Evolutionary conservation across 139 green algal genomes (phyloP).

Genomic region (Chlamydomonas incerta): DNA sequence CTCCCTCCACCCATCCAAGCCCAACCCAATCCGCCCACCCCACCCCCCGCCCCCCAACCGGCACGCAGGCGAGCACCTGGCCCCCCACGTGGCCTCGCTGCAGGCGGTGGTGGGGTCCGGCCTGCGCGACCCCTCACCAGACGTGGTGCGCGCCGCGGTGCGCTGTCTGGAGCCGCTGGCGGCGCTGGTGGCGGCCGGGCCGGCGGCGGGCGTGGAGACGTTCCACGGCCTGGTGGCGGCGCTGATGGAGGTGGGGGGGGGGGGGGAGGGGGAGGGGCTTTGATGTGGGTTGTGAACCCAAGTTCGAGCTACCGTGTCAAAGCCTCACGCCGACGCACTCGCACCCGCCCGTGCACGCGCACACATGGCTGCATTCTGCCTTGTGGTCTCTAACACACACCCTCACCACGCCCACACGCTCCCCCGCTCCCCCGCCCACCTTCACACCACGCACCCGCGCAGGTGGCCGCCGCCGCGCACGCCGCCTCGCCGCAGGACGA

Average conservation of each 20-base stretch:
- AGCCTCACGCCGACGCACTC: neutral
- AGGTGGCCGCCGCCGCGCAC: conserved; percentile 29
- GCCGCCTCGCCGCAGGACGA: conserved; percentile 40
- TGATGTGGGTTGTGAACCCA: too few species aligned
- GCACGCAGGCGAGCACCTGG: conserved; percentile 49
- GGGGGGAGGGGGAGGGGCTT: neutral
- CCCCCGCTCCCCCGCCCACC: neutral
- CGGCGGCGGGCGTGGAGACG: conserved; percentile 31
- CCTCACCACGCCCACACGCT: too few species aligned
- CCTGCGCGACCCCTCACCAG: conserved; percentile 52
- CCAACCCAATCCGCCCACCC: too few species aligned
- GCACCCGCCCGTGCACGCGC: too few species aligned
- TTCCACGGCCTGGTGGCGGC: conserved; percentile 64
- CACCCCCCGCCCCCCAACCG: too few species aligned
- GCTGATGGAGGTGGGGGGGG: conserved; percentile 51
- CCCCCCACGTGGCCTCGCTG: conserved; percentile 60
- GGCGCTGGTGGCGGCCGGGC: conserved; percentile 41
- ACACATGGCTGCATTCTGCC: too few species aligned
- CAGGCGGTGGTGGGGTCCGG: conserved; percentile 55
- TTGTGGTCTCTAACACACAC: too few species aligned
- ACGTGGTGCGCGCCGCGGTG: conserved; percentile 71
- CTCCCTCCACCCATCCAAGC: too few species aligned
- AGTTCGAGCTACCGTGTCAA: too few species aligned
- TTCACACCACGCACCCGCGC: neutral
- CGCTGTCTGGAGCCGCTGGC: conserved; percentile 58